A percentile compares a stretch with the other conserved stretches of the same genome.
phyloP scores from a whole-genome alignment of 352 stramenopile species.

The Pythium phragmiticola region DNA sequence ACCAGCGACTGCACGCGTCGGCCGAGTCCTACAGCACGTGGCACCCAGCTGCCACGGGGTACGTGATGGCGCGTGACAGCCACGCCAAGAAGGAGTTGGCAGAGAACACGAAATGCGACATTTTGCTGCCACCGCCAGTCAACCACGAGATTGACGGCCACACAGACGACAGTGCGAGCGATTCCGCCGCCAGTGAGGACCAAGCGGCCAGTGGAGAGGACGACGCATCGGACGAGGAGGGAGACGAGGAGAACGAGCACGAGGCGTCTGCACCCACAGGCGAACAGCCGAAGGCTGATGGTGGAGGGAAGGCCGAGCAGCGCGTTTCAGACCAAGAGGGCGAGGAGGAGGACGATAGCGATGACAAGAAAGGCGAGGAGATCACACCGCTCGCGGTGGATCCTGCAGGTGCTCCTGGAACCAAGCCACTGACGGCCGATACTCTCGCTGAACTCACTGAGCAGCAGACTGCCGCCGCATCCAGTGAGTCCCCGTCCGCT shows the following conservation, averaged over 20 bases:
- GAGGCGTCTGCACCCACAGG: background rate
- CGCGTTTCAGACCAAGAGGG: constrained; percentile 9
- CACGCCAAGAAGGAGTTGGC: constrained; percentile 28
- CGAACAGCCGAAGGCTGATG: constrained; percentile 9
- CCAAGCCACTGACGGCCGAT: constrained; percentile 20
- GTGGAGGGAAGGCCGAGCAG: background rate
- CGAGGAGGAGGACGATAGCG: constrained; percentile 12
- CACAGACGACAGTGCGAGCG: constrained; percentile 75
- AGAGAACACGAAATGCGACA: constrained; percentile 50
- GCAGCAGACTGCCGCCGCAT: background rate
- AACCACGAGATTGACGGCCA: constrained; percentile 75
- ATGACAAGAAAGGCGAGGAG: constrained; percentile 22
- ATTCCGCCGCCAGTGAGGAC: constrained; percentile 58
- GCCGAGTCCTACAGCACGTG: constrained; percentile 27
- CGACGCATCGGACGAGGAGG: constrained; percentile 19
- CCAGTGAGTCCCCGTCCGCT: constrained; percentile 17
- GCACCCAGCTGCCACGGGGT: constrained; percentile 52
- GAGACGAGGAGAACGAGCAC: constrained; percentile 15
- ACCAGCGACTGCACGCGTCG: constrained; percentile 28
- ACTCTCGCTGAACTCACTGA: constrained; percentile 30
- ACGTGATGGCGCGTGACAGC: constrained; percentile 47
- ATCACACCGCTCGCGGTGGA: constrained; percentile 15
- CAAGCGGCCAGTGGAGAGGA: constrained; percentile 30
- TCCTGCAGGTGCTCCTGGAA: background rate
- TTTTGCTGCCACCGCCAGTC: constrained; percentile 44